Conservation (phyloP, 345 rosid species). For the Citrus hindsii region DNA sequence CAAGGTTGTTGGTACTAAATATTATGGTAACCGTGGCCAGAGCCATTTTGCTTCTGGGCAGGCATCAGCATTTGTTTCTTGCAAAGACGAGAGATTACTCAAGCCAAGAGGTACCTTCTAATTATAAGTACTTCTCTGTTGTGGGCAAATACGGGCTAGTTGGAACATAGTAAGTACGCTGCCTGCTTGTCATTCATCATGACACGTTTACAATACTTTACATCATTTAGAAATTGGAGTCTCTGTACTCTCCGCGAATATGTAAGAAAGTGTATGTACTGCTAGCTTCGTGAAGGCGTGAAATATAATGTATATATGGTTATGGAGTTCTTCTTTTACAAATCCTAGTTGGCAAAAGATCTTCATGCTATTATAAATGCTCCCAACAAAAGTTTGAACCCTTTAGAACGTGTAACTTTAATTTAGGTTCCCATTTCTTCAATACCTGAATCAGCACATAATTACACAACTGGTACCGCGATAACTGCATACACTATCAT, state of each 20-base stretch:
- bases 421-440: neutral
- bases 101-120: neutral
- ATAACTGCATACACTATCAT: no score
- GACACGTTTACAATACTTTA: neutral
- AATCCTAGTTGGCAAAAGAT: no score
- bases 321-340: no score
- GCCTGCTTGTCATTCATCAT: no score
- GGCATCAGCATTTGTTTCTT: neutral
- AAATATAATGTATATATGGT: no score
- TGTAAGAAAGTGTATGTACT: no score
- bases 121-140: neutral
- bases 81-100: neutral
- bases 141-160: slow-evolving; percentile 31
- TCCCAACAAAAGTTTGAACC: neutral
- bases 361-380: no score
- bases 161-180: neutral
- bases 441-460: no score
- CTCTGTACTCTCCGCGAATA: no score
- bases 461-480: no score
- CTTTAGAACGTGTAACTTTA: neutral
- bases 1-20: neutral
- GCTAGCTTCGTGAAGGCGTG: no score
- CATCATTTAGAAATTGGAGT: no score
- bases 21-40: neutral
- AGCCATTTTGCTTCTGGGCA: neutral